phyloP scores from a whole-genome alignment of 2,329 filamentous ascomycete species.

The Fusarium annulatum region DNA sequence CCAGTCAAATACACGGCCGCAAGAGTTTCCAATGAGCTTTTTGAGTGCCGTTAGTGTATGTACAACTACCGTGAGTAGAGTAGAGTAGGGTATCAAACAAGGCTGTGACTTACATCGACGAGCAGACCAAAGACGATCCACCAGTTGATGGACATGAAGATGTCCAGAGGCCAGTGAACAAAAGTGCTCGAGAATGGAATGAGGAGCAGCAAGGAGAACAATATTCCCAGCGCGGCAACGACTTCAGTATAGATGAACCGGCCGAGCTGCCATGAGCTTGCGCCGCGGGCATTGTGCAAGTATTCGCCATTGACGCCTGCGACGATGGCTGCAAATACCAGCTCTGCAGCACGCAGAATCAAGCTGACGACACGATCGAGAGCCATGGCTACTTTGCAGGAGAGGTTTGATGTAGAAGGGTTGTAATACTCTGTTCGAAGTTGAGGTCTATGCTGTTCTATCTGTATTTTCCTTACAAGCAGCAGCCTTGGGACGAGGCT shows the following conservation, averaged over 20 bases:
- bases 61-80: not conserved
- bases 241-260: slow-evolving; percentile 82
- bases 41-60: slow-evolving; percentile 16
- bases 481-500: slow-evolving; percentile 7
- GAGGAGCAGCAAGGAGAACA: slow-evolving; percentile 77
- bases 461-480: not conserved
- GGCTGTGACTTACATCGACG: slow-evolving; percentile 63
- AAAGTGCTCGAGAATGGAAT: slow-evolving; percentile 76
- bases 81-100: not conserved
- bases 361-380: slow-evolving; percentile 55
- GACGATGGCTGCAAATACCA: slow-evolving; percentile 78
- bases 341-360: slow-evolving; percentile 58
- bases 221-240: slow-evolving; percentile 74
- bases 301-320: slow-evolving; percentile 76
- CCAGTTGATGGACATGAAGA: slow-evolving; percentile 76
- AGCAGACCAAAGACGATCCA: slow-evolving; percentile 76
- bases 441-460: not conserved
- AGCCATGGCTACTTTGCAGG: slow-evolving; percentile 46
- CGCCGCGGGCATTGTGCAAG: slow-evolving; percentile 62
- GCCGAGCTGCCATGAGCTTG: slow-evolving; percentile 64
- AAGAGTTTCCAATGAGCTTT: slow-evolving; percentile 59
- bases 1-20: slow-evolving; percentile 71
- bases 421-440: not conserved
- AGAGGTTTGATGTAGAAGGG: not conserved
- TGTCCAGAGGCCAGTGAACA: slow-evolving; percentile 76